phyloP scores from a whole-genome alignment of 2,329 filamentous ascomycete species.

The Xylariaceae sp. region DNA sequence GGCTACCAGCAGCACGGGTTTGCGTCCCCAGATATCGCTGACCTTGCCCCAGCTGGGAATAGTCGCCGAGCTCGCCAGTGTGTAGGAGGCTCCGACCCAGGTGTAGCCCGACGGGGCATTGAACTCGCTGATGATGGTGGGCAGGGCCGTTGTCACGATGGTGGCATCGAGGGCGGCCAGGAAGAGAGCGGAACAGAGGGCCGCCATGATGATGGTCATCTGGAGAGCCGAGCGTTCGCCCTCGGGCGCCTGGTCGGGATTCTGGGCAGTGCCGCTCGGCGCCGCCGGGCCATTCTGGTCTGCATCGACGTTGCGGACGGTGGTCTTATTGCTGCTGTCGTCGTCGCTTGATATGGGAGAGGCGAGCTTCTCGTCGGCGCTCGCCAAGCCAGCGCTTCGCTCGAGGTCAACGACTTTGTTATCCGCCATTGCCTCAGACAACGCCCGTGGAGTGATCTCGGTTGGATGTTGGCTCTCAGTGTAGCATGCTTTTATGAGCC shows the following conservation, averaged over 20 bases:
- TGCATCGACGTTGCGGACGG: not conserved
- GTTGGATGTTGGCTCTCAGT: too few relatives aligned
- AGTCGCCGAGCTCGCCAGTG: constrained; percentile 62
- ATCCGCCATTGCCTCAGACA: not conserved
- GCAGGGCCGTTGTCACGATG: constrained; percentile 62
- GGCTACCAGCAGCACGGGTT: constrained; percentile 48
- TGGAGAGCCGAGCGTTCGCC: constrained; percentile 27
- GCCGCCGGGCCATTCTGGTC: too few relatives aligned
- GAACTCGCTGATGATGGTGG: constrained; percentile 59
- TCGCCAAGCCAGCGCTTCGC: constrained; percentile 8
- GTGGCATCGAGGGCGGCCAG: constrained; percentile 54
- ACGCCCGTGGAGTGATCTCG: too few relatives aligned
- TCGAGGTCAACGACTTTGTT: constrained; percentile 17
- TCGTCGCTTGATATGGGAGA: constrained; percentile 13
- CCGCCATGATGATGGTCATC: constrained; percentile 31
- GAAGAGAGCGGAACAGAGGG: constrained; percentile 39
- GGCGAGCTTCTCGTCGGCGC: constrained; percentile 1
- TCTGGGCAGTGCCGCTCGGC: too few relatives aligned
- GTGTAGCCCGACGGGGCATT: constrained; percentile 64
- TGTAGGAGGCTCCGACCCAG: constrained; percentile 71
- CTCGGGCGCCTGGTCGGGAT: not conserved
- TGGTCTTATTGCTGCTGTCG: constrained; percentile 6
- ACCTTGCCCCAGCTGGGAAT: constrained; percentile 66
- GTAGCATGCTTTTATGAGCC: not conserved
- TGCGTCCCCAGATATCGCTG: constrained; percentile 55